phyloP scores from a whole-genome alignment of 108 stramenopile genomes.

The Ochromonas danica region DNA sequence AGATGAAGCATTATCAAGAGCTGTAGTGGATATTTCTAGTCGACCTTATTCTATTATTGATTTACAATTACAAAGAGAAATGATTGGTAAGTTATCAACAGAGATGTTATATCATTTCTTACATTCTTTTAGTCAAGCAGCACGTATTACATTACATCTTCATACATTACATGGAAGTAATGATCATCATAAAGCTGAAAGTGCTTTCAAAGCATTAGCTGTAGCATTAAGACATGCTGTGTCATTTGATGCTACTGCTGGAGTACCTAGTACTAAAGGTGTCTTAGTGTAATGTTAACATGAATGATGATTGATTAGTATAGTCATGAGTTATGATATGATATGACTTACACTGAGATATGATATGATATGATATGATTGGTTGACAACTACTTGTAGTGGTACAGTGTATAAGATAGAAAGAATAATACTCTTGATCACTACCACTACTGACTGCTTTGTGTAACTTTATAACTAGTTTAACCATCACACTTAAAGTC shows the following conservation, averaged over 20 bases:
- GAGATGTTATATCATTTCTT: constrained; percentile 90
- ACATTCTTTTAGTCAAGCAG: constrained; percentile 80
- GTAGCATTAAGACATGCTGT: constrained; percentile 55
- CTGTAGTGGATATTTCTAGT: constrained; percentile 57
- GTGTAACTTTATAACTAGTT: too few species aligned
- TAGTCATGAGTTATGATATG: too few species aligned
- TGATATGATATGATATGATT: too few species aligned
- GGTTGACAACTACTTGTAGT: too few species aligned
- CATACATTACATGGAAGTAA: constrained; percentile 60
- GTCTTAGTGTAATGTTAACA: constrained; percentile 40
- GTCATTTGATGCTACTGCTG: constrained; percentile 45
- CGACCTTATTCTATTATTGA: constrained; percentile 55
- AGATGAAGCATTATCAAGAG: constrained; percentile 60
- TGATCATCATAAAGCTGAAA: constrained; percentile 63
- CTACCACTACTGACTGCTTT: too few species aligned
- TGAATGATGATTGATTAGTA: too few species aligned
- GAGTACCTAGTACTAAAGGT: constrained; percentile 58
- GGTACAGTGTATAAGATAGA: too few species aligned
- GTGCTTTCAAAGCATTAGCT: constrained; percentile 58
- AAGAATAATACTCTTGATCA: too few species aligned
- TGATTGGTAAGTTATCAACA: constrained; percentile 64
- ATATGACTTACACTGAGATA: too few species aligned
- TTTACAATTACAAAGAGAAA: constrained; percentile 51
- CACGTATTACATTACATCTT: constrained; percentile 81
- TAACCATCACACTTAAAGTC: too few species aligned